Conservation (phyloP, 768 basidiomycete species). For the Suillus subaureus region DNA sequence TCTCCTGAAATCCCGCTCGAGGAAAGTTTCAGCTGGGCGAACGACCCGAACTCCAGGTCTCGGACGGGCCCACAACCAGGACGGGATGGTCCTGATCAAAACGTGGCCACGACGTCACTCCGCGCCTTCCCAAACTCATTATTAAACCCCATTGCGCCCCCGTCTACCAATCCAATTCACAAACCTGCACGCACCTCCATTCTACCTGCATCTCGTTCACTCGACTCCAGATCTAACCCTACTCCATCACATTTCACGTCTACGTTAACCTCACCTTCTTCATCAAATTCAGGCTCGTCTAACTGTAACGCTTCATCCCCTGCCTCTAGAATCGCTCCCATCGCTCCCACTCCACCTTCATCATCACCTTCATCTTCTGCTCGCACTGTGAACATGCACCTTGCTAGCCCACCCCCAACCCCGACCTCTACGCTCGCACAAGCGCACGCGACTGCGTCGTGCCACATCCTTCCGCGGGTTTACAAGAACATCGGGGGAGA, state of each 20-base stretch:
- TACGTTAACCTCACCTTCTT: not conserved
- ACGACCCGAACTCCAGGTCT: not conserved
- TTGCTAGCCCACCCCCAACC: not conserved
- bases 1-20: not conserved
- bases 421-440: not conserved
- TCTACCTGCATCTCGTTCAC: not conserved
- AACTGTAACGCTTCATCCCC: not conserved
- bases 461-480: no score
- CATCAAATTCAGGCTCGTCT: not conserved
- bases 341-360: not conserved
- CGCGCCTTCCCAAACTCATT: not conserved
- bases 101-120: not conserved
- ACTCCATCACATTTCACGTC: not conserved
- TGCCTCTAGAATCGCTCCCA: no score
- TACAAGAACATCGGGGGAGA: not conserved
- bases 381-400: not conserved
- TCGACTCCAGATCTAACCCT: no score
- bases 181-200: not conserved
- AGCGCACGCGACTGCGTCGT: no score
- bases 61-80: not conserved
- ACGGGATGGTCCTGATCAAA: not conserved
- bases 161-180: no score
- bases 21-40: not conserved
- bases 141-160: not conserved
- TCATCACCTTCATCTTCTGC: not conserved